Conservation (phyloP, 345 rosid genomes). For the Gossypium rotundifolium region DNA sequence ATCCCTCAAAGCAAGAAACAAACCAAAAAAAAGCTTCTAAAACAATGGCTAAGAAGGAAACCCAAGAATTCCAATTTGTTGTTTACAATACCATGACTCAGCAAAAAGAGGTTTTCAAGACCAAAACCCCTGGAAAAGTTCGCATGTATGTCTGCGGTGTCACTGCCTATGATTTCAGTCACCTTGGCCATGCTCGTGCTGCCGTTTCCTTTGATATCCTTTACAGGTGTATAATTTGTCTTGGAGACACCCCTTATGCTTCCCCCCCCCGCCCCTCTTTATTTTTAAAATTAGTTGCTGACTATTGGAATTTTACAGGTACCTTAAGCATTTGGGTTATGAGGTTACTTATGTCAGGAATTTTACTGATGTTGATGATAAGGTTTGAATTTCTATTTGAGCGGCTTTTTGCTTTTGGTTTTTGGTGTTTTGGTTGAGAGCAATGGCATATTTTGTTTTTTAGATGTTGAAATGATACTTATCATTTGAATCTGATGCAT, state of each 20-base stretch:
- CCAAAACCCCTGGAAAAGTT: conserved; percentile 50
- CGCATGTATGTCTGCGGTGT: conserved; percentile 86
- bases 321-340: conserved; percentile 54
- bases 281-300: not conserved
- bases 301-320: conserved; percentile 44
- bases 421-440: not conserved
- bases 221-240: conserved; percentile 35
- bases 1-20: not conserved
- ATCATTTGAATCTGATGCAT: not conserved
- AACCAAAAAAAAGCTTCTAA: conserved; percentile 6
- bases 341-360: conserved; percentile 74
- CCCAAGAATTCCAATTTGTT: conserved; percentile 21
- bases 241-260: not conserved
- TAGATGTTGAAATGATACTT: not conserved
- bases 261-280: not conserved
- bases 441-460: not conserved
- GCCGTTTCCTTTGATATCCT: conserved; percentile 78
- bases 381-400: conserved; percentile 35
- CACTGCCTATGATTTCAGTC: conserved; percentile 85
- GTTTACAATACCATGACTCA: conserved; percentile 70
- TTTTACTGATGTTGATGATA: conserved; percentile 91
- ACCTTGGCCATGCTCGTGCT: conserved; percentile 86
- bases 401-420: not conserved
- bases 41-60: not conserved
- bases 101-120: conserved; percentile 47